A percentile compares a stretch with the other conserved stretches of the same genome.
Conservation (phyloP, 1,284 basidiomycete species). For the Leccinum cinnamomeum region DNA sequence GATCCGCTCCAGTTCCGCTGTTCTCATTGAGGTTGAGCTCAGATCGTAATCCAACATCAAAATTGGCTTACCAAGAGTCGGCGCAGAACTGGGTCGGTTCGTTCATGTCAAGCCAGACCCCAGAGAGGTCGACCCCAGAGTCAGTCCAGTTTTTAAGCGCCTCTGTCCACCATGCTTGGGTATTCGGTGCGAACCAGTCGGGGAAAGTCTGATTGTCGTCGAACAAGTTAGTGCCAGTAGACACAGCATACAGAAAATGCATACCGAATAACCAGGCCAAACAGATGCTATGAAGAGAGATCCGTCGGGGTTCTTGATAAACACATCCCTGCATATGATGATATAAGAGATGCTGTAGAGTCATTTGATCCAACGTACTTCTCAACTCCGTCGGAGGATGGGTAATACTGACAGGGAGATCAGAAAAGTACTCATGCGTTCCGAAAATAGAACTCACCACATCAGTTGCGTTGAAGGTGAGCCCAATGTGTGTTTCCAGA, state of each 20-base stretch:
- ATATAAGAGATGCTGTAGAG: conserved; percentile 25
- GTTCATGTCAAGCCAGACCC: conserved; percentile 81
- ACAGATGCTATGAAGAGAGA: conserved; percentile 68
- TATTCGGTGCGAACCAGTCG: conserved; percentile 67
- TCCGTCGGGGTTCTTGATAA: conserved; percentile 66
- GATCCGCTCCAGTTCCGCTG: conserved; percentile 54
- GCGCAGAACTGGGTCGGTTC: conserved; percentile 65
- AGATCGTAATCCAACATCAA: background rate
- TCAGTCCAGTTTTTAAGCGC: conserved; percentile 59
- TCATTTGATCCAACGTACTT: conserved; percentile 31
- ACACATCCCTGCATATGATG: conserved; percentile 49
- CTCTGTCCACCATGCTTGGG: conserved; percentile 58
- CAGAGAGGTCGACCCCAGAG: conserved; percentile 58
- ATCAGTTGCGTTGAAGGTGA: conserved; percentile 42
- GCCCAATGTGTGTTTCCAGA: conserved; percentile 39
- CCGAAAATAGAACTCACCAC: conserved; percentile 32
- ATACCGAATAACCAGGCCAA: conserved; percentile 54
- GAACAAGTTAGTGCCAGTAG: background rate
- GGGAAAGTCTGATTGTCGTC: conserved; percentile 53
- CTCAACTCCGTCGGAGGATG: conserved; percentile 44
- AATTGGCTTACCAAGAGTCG: conserved; percentile 53
- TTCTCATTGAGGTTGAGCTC: conserved; percentile 14
- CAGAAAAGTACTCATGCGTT: background rate
- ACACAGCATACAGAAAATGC: conserved; percentile 3
- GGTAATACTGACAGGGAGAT: conserved; percentile 40